phyloP scores from a whole-genome alignment of 768 basidiomycete genomes.

The Lactarius hatsudake region DNA sequence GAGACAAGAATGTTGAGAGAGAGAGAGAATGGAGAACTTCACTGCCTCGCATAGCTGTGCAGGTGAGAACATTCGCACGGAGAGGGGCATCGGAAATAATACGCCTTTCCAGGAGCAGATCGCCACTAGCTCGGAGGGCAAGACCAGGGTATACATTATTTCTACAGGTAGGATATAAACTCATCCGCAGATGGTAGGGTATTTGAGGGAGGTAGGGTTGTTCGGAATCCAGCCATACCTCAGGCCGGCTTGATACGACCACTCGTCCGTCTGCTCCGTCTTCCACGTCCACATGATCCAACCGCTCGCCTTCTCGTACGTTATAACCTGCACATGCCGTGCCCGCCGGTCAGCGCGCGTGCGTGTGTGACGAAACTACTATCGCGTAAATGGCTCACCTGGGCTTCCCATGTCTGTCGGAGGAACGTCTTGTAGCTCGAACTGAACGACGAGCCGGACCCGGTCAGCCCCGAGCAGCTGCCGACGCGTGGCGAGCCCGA shows the following conservation, averaged over 20 bases:
- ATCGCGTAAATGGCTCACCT: constrained; percentile 39
- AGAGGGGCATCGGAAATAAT: background rate
- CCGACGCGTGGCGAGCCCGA: constrained; percentile 66
- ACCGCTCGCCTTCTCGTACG: constrained; percentile 64
- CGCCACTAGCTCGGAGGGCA: background rate
- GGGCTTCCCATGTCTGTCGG: constrained; percentile 81
- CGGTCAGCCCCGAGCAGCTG: constrained; percentile 72
- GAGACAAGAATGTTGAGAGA: background rate
- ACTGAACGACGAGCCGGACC: constrained; percentile 69
- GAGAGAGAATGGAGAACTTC: background rate
- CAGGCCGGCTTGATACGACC: constrained; percentile 84
- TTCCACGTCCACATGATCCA: constrained; percentile 90
- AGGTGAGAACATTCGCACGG: background rate
- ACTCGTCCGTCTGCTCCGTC: constrained; percentile 79
- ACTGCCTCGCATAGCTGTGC: background rate
- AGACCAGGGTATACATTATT: background rate
- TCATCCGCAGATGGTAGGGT: constrained; percentile 60
- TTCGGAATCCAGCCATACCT: constrained; percentile 81
- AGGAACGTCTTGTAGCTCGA: constrained; percentile 78
- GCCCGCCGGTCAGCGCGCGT: background rate
- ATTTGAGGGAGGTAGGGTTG: constrained; percentile 48
- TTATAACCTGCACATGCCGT: constrained; percentile 36
- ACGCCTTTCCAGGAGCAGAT: background rate
- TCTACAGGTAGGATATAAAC: background rate
- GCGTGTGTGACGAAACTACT: too few species aligned